Evolutionary conservation across 225 moss, liverwort and hornwort genomes (phyloP).

Genomic region (Rhytidiadelphus loreus): DNA sequence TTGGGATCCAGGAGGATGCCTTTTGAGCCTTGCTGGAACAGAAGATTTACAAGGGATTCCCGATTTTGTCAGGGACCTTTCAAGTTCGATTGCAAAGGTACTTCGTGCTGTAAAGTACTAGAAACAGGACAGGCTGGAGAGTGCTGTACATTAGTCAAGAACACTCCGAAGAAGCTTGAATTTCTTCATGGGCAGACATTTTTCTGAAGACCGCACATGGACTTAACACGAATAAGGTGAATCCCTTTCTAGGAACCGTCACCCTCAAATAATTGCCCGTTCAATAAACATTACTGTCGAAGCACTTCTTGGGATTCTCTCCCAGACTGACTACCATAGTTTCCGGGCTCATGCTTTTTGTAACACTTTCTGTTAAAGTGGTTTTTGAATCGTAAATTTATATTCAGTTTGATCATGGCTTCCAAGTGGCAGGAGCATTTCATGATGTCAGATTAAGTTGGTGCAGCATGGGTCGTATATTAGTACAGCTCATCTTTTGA

Average conservation of each 20-base stretch:
- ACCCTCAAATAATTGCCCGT: slow-evolving; percentile 26
- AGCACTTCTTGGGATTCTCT: not conserved
- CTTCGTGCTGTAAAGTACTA: slow-evolving; percentile 18
- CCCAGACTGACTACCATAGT: not conserved
- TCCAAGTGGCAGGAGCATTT: not conserved
- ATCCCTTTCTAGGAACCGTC: not conserved
- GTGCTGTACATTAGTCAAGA: slow-evolving; percentile 26
- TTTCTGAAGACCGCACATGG: slow-evolving; percentile 7
- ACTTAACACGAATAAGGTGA: slow-evolving; percentile 19
- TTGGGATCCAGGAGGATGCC: not conserved
- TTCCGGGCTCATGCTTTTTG: not conserved
- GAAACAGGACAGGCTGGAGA: slow-evolving; percentile 19
- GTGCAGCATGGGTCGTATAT: not conserved
- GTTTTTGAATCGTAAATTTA: not conserved
- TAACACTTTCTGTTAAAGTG: not conserved
- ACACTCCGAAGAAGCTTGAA: not conserved
- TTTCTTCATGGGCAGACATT: slow-evolving; percentile 17
- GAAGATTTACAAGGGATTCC: not conserved
- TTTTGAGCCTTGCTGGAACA: not conserved
- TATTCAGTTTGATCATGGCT: not conserved
- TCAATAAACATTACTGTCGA: slow-evolving; percentile 20
- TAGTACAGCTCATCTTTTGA: not conserved
- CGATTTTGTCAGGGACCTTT: slow-evolving; percentile 13
- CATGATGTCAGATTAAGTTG: not conserved
- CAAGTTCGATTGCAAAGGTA: slow-evolving; percentile 5